Conservation (phyloP, 2,329 filamentous ascomycete genomes). For the Colletotrichum sp. region DNA sequence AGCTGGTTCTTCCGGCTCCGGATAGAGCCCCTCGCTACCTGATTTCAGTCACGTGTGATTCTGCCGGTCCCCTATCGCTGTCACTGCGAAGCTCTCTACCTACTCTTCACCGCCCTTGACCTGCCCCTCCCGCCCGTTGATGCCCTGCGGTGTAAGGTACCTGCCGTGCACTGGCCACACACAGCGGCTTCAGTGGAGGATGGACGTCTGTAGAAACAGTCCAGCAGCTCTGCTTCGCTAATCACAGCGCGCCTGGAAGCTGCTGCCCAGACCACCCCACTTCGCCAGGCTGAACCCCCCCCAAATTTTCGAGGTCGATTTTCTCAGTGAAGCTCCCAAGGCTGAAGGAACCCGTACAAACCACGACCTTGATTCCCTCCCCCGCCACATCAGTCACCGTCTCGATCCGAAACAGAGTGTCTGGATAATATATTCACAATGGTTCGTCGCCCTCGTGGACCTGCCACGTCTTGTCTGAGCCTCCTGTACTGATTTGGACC, state of each 20-base stretch:
- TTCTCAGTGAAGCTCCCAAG: constrained; percentile 20
- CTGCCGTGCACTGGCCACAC: not conserved
- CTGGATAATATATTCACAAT: constrained; percentile 12
- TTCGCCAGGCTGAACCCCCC: constrained; percentile 21
- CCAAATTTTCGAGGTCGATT: constrained; percentile 21
- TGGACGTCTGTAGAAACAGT: constrained; percentile 16
- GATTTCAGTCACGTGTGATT: not conserved
- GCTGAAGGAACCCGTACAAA: constrained; percentile 18
- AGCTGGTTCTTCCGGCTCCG: constrained; percentile 9
- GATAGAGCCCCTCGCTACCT: constrained; percentile 2
- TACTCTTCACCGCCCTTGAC: not conserved
- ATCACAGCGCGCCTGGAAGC: constrained; percentile 11
- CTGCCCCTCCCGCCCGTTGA: not conserved
- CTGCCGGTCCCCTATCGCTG: not conserved
- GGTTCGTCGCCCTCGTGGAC: not conserved
- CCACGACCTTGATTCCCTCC: constrained; percentile 4
- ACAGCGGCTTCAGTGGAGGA: constrained; percentile 7
- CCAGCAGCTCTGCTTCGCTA: not conserved
- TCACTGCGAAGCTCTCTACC: not conserved
- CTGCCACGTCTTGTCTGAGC: not conserved
- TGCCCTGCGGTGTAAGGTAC: not conserved
- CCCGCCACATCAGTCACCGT: not conserved
- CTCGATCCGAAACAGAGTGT: constrained; percentile 11
- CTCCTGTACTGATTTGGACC: not conserved
- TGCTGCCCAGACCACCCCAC: constrained; percentile 16